phyloP scores from a whole-genome alignment of 768 basidiomycete genomes.

The Naematelia encephala region DNA sequence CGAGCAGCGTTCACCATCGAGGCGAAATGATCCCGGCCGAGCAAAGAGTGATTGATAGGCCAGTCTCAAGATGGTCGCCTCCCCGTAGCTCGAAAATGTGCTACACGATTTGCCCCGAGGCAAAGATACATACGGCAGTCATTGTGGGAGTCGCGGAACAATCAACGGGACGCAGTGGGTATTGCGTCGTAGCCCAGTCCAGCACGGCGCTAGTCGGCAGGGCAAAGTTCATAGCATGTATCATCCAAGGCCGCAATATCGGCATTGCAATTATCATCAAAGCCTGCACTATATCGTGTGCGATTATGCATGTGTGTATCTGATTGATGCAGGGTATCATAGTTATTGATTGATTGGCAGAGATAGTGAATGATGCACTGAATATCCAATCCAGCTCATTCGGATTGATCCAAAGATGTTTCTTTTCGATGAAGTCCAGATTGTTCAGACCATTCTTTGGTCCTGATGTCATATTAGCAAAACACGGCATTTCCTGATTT shows the following conservation, averaged over 20 bases:
- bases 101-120: too few species aligned
- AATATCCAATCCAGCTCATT: neutral
- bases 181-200: too few species aligned
- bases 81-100: too few species aligned
- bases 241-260: neutral
- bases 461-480: conserved; percentile 83
- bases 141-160: too few species aligned
- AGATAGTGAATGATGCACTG: too few species aligned
- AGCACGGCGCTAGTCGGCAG: too few species aligned
- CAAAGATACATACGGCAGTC: too few species aligned
- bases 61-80: too few species aligned
- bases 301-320: neutral
- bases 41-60: neutral
- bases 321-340: neutral
- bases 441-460: conserved; percentile 72
- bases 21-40: neutral
- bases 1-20: conserved; percentile 14
- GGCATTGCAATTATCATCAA: neutral
- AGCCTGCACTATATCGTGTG: neutral
- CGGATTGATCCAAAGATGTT: neutral
- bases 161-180: too few species aligned
- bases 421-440: conserved; percentile 8
- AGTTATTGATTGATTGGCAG: too few species aligned
- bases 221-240: too few species aligned
- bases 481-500: neutral